Evolutionary conservation across 257 asterid species (phyloP).

Genomic region (Gynochthodes officinalis): DNA sequence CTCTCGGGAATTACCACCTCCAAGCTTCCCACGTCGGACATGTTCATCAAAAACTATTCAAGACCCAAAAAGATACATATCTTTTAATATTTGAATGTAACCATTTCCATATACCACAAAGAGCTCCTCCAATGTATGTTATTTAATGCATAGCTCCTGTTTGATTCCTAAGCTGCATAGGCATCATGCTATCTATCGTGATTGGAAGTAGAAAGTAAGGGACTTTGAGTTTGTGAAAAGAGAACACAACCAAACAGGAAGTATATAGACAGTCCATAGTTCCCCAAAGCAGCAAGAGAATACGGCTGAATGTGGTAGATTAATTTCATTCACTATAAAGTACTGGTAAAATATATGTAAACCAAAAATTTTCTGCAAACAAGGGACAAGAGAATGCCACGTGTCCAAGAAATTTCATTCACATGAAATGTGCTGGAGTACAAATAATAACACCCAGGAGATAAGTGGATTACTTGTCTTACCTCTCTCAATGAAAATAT

Average conservation of each 20-base stretch:
- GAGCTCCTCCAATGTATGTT: background rate
- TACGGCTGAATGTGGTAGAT: background rate
- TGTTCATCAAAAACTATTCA: conserved; percentile 88
- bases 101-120: background rate
- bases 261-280: background rate
- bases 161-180: background rate
- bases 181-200: background rate
- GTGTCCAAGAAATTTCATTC: background rate
- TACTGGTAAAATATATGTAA: background rate
- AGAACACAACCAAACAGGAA: background rate
- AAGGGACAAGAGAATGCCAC: conserved; percentile 1
- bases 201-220: too few species aligned
- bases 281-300: background rate
- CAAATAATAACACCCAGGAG: background rate
- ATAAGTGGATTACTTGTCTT: conserved; percentile 9
- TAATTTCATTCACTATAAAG: background rate
- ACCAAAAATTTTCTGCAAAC: background rate
- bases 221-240: background rate
- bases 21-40: conserved; percentile 85
- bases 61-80: conserved; percentile 7
- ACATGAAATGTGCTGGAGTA: background rate
- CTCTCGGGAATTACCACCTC: conserved; percentile 88
- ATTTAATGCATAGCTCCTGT: background rate
- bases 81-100: background rate
- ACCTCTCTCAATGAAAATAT: conserved; percentile 99